phyloP scores from a whole-genome alignment of 257 asterid genomes.

The Craterostigma plantagineum region DNA sequence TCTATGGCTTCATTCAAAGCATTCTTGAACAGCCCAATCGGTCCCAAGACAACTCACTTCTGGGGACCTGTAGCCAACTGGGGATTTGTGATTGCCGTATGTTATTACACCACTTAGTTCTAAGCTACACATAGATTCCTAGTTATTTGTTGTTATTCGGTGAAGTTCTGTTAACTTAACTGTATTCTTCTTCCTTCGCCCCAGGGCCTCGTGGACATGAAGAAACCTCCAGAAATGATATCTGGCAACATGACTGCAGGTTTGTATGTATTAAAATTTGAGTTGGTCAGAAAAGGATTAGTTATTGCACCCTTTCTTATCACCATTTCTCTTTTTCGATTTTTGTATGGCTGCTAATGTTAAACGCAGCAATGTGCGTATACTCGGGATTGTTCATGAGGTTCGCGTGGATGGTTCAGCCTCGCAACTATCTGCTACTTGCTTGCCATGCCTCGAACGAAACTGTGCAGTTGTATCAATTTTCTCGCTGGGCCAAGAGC shows the following conservation, averaged over 20 bases:
- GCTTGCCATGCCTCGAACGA: slow-evolving; percentile 91
- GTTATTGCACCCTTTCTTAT: too few species aligned
- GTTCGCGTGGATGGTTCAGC: slow-evolving; percentile 98
- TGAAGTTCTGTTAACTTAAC: neutral
- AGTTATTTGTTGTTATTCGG: slow-evolving; percentile 4
- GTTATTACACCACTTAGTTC: slow-evolving; percentile 10
- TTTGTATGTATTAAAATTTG: slow-evolving; percentile 5
- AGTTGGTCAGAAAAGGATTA: too few species aligned
- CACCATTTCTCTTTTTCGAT: too few species aligned
- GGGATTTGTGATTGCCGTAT: slow-evolving; percentile 55
- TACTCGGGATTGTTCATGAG: slow-evolving; percentile 88
- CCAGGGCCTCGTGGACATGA: slow-evolving; percentile 86
- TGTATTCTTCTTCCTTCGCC: slow-evolving; percentile 6
- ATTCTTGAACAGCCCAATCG: slow-evolving; percentile 50
- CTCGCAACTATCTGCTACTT: slow-evolving; percentile 77
- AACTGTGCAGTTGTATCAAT: slow-evolving; percentile 70
- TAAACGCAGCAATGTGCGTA: slow-evolving; percentile 68
- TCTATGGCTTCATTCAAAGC: slow-evolving; percentile 45
- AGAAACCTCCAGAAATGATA: slow-evolving; percentile 91
- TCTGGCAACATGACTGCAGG: slow-evolving; percentile 94
- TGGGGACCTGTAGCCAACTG: slow-evolving; percentile 60
- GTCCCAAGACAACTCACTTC: slow-evolving; percentile 54
- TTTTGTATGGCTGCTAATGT: too few species aligned
- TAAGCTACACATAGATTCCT: neutral
- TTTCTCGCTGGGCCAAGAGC: slow-evolving; percentile 83